A percentile compares a stretch with the other conserved stretches of the same genome.
Evolutionary conservation across 2,329 filamentous ascomycete species (phyloP).

Genomic region (Verruconis gallopava): DNA sequence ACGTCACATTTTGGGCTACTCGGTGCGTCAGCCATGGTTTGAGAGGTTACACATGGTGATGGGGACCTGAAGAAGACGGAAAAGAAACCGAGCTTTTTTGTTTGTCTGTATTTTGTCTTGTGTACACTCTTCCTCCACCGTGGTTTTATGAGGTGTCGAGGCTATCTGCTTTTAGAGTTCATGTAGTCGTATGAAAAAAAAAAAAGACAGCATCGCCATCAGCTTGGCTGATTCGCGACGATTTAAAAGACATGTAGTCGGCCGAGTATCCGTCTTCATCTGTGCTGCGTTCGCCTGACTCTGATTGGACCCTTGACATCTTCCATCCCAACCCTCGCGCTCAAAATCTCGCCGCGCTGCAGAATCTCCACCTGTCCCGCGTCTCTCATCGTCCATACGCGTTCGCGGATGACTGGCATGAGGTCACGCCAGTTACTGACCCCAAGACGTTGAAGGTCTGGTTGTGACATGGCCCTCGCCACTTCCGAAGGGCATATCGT

Average conservation of each 20-base stretch:
- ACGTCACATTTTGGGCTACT: not conserved
- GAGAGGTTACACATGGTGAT: too few species aligned
- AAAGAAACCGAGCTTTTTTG: too few species aligned
- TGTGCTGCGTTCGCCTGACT: slow-evolving; percentile 21
- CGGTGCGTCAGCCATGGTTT: not conserved
- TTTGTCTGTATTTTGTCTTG: not conserved
- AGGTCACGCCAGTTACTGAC: slow-evolving; percentile 31
- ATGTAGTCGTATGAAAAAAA: too few species aligned
- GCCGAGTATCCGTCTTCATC: too few species aligned
- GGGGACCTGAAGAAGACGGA: too few species aligned
- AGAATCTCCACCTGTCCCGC: slow-evolving; percentile 33
- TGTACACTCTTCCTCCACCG: not conserved
- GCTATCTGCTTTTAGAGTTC: not conserved
- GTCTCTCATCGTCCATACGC: slow-evolving; percentile 30
- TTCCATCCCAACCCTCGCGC: slow-evolving; percentile 18
- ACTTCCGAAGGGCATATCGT: slow-evolving; percentile 42
- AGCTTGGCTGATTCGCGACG: too few species aligned
- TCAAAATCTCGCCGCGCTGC: slow-evolving; percentile 33
- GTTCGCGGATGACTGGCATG: slow-evolving; percentile 31
- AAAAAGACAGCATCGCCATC: too few species aligned
- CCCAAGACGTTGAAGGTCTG: slow-evolving; percentile 25
- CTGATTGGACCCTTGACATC: slow-evolving; percentile 36
- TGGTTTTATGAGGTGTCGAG: not conserved
- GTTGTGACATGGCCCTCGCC: slow-evolving; percentile 29
- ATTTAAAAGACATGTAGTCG: too few species aligned